A percentile compares a stretch with the other conserved stretches of the same genome.
Evolutionary conservation across 2,329 filamentous ascomycete species (phyloP).

Genomic region (Fusarium sarcochroum): DNA sequence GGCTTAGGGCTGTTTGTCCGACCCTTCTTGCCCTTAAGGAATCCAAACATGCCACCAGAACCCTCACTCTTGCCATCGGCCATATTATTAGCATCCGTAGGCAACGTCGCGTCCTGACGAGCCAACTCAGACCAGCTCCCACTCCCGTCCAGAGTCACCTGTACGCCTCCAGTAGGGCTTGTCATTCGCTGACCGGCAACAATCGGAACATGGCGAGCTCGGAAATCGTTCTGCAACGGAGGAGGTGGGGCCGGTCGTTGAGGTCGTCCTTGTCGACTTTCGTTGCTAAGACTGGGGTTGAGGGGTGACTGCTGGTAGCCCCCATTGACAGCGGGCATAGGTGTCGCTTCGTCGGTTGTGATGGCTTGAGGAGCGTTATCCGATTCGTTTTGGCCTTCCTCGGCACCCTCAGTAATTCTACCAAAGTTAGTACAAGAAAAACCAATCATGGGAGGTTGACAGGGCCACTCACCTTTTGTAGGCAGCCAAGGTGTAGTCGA

Average conservation of each 20-base stretch:
- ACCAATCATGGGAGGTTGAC: not conserved
- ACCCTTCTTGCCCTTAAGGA: slow-evolving; percentile 90
- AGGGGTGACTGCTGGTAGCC: slow-evolving; percentile 47
- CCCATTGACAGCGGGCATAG: slow-evolving; percentile 53
- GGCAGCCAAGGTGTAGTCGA: slow-evolving; percentile 90
- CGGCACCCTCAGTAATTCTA: slow-evolving; percentile 56
- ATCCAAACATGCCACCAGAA: slow-evolving; percentile 89
- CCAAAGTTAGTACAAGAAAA: slow-evolving; percentile 34
- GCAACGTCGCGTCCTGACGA: slow-evolving; percentile 83
- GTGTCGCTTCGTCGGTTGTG: slow-evolving; percentile 65
- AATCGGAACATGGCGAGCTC: slow-evolving; percentile 63
- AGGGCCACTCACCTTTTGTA: slow-evolving; percentile 76
- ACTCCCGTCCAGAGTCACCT: slow-evolving; percentile 90
- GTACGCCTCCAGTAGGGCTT: slow-evolving; percentile 85
- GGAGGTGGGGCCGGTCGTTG: slow-evolving; percentile 56
- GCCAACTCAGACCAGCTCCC: slow-evolving; percentile 94
- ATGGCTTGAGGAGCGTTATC: slow-evolving; percentile 60
- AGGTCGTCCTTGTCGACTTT: slow-evolving; percentile 46
- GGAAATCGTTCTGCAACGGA: slow-evolving; percentile 64
- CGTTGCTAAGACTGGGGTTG: slow-evolving; percentile 45
- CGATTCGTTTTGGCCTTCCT: slow-evolving; percentile 27
- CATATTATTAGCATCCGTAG: slow-evolving; percentile 72
- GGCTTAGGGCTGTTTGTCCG: slow-evolving; percentile 93
- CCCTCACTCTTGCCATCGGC: slow-evolving; percentile 67
- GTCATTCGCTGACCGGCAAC: slow-evolving; percentile 77